A percentile compares a stretch with the other conserved stretches of the same genome.
phyloP scores from a whole-genome alignment of 805 yeast species.

The Lipomyces chichibuensis region DNA sequence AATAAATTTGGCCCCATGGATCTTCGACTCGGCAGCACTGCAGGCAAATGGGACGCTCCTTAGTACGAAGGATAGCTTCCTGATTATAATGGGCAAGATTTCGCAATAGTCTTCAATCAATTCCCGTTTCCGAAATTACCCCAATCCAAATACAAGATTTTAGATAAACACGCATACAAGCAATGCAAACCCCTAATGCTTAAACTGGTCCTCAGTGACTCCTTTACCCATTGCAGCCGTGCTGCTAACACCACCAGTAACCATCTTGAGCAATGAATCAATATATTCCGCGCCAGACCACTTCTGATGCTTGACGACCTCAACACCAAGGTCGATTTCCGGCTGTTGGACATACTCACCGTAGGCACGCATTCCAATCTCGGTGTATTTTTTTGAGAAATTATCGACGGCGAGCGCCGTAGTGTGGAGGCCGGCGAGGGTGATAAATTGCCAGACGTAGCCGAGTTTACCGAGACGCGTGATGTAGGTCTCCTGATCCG shows the following conservation, averaged over 20 bases:
- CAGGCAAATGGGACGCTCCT: too few species aligned
- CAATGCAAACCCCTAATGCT: slow-evolving; percentile 39
- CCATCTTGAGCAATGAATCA: slow-evolving; percentile 84
- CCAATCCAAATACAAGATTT: too few species aligned
- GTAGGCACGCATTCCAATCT: slow-evolving; percentile 93
- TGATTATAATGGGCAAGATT: too few species aligned
- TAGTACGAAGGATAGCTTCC: too few species aligned
- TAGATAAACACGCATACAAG: too few species aligned
- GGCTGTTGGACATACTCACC: slow-evolving; percentile 84
- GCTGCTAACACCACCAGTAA: slow-evolving; percentile 90
- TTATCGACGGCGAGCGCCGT: slow-evolving; percentile 89
- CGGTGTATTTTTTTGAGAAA: slow-evolving; percentile 75
- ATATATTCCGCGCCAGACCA: slow-evolving; percentile 99
- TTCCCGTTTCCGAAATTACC: too few species aligned
- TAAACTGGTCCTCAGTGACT: slow-evolving; percentile 96
- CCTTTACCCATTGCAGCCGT: slow-evolving; percentile 99
- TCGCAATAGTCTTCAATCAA: too few species aligned
- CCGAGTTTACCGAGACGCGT: slow-evolving; percentile 84
- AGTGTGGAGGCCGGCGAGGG: slow-evolving; percentile 95
- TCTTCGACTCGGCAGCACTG: too few species aligned
- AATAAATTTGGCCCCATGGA: too few species aligned
- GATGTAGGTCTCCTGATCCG: slow-evolving; percentile 90
- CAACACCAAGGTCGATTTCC: slow-evolving; percentile 87
- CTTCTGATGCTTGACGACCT: slow-evolving; percentile 95
- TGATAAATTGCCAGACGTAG: slow-evolving; percentile 96